Evolutionary conservation across 2,329 filamentous ascomycete species (phyloP).

Genomic region (Penicillium sp.): DNA sequence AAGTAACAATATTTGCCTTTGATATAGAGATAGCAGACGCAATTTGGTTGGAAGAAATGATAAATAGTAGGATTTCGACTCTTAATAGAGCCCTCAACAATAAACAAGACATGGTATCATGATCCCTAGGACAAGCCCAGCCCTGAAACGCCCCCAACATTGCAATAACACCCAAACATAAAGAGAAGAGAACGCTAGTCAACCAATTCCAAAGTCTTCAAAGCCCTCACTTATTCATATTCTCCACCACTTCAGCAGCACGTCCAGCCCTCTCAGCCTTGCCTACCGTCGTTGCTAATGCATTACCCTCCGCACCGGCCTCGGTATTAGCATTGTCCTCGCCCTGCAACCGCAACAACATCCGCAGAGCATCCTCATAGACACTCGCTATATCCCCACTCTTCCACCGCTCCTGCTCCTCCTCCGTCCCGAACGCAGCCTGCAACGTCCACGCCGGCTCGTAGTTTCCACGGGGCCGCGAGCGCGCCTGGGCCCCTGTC

Average conservation of each 20-base stretch:
- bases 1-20: background rate
- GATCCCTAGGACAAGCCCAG: slow-evolving; percentile 10
- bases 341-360: slow-evolving; percentile 39
- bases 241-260: slow-evolving; percentile 48
- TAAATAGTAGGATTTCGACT: background rate
- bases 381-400: slow-evolving; percentile 43
- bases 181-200: slow-evolving; percentile 4
- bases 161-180: slow-evolving; percentile 1
- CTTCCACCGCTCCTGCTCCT: slow-evolving; percentile 39
- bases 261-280: slow-evolving; percentile 46
- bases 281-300: slow-evolving; percentile 46
- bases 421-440: slow-evolving; percentile 32
- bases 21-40: background rate
- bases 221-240: slow-evolving; percentile 40
- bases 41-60: background rate
- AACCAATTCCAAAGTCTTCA: slow-evolving; percentile 7
- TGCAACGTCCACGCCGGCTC: slow-evolving; percentile 32
- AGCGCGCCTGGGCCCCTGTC: background rate
- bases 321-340: slow-evolving; percentile 25
- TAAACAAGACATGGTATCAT: slow-evolving; percentile 26
- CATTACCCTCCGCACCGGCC: slow-evolving; percentile 29
- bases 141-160: slow-evolving; percentile 18
- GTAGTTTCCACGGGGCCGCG: background rate
- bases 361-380: slow-evolving; percentile 42
- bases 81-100: background rate